A percentile compares a stretch with the other conserved stretches of the same genome.
Evolutionary conservation across 2,329 filamentous ascomycete species (phyloP).

Genomic region (Arthroderma sp.): DNA sequence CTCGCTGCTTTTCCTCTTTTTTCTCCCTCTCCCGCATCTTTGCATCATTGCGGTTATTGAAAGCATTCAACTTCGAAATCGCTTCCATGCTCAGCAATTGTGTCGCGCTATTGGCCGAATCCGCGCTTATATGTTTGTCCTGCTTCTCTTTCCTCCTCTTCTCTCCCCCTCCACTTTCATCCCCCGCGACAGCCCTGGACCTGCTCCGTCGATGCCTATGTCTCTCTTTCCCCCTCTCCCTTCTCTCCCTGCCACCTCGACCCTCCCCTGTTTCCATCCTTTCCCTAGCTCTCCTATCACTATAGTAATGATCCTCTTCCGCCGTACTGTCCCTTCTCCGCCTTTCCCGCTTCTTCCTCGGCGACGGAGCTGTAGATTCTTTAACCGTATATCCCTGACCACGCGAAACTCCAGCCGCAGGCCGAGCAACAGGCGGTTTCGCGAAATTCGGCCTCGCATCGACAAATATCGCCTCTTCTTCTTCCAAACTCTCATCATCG

Average conservation of each 20-base stretch:
- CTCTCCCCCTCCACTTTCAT: constrained; percentile 7
- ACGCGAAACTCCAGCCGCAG: not conserved
- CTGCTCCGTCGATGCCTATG: constrained; percentile 7
- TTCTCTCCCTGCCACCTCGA: constrained; percentile 12
- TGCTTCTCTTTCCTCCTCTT: constrained; percentile 11
- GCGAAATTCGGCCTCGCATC: constrained; percentile 19
- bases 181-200: not conserved
- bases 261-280: constrained; percentile 13
- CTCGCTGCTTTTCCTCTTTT: constrained; percentile 14
- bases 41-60: constrained; percentile 43
- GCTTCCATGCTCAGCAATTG: constrained; percentile 40
- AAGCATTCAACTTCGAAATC: constrained; percentile 51
- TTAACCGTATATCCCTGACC: constrained; percentile 17
- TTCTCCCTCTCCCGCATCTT: constrained; percentile 31
- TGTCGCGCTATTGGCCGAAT: constrained; percentile 30
- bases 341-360: constrained; percentile 21
- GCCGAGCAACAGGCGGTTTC: constrained; percentile 16
- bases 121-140: constrained; percentile 27
- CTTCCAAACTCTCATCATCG: constrained; percentile 12
- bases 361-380: constrained; percentile 25
- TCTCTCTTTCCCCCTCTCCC: constrained; percentile 1
- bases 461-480: constrained; percentile 13
- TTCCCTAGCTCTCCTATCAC: constrained; percentile 11
- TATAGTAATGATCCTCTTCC: constrained; percentile 16
- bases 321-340: constrained; percentile 16